These are phyloP conservation scores for Penicillium sp. DNA, from an alignment of 2,329 filamentous ascomycete species.

Conservation along the genomic window DNA sequence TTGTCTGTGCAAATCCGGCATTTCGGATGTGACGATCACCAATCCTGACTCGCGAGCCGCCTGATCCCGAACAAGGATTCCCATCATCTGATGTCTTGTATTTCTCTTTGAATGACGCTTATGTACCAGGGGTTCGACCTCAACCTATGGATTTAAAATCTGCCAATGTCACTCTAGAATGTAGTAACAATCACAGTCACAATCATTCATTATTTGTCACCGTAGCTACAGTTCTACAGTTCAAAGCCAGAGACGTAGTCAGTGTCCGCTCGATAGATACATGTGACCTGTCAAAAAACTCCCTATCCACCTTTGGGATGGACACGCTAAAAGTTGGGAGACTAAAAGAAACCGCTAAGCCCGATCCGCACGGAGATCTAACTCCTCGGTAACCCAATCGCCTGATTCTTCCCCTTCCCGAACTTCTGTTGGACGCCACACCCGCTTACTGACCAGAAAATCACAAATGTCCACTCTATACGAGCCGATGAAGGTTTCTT, in stretches of 20 bases:
- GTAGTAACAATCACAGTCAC: neutral
- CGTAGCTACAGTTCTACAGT: too few species aligned
- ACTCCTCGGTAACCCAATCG: conserved; percentile 15
- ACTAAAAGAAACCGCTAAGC: neutral
- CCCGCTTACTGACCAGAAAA: conserved; percentile 3
- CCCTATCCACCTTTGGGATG: neutral
- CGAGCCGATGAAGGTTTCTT: neutral
- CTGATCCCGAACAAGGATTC: neutral
- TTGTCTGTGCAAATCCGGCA: neutral
- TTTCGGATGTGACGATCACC: neutral
- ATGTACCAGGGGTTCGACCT: neutral
- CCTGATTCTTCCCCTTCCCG: conserved; percentile 10
- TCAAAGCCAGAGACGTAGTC: too few species aligned
- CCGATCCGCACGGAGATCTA: conserved; percentile 1
- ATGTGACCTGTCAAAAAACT: too few species aligned
- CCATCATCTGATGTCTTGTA: neutral
- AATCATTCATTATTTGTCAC: too few species aligned
- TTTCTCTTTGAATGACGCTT: neutral
- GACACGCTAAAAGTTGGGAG: neutral
- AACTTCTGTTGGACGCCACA: conserved; percentile 14
- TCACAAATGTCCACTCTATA: conserved; percentile 2
- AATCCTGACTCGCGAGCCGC: neutral
- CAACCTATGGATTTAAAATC: neutral
- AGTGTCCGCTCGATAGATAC: too few species aligned
- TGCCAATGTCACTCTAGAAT: neutral